These are phyloP conservation scores for Ulvella scutata DNA, from an alignment of 139 green algal genomes.

Conservation along the genomic window DNA sequence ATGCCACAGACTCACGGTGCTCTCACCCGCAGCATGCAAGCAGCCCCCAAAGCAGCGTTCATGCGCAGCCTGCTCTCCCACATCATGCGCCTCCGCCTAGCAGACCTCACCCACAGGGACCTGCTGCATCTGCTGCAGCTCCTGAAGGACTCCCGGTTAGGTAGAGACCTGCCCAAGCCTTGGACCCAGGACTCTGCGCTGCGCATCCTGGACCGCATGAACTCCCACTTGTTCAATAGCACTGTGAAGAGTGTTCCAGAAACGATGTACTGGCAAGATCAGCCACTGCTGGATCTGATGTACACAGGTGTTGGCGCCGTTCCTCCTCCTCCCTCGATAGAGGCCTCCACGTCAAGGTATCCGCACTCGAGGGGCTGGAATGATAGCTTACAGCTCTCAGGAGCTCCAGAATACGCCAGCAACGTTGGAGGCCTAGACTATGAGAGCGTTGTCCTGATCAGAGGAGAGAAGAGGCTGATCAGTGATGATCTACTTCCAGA, in stretches of 20 bases:
- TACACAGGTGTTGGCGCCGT: background rate
- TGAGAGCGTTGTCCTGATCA: no score
- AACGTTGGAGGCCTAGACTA: no score
- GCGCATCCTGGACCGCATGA: background rate
- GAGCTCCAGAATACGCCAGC: no score
- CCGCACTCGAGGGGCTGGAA: no score
- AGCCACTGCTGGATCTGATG: background rate
- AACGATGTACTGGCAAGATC: background rate
- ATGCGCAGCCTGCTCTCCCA: background rate
- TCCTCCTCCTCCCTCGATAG: no score
- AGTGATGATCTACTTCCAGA: background rate
- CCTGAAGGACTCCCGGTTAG: background rate
- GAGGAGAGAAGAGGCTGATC: background rate
- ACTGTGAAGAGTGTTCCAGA: background rate
- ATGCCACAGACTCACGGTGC: background rate
- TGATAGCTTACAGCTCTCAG: no score
- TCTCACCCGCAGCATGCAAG: background rate
- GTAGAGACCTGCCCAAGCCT: background rate
- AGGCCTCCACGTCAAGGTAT: no score
- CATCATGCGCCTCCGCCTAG: background rate
- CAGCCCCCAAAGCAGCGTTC: background rate
- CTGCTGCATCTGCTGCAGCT: background rate
- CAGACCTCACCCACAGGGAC: background rate
- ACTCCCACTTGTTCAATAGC: background rate
- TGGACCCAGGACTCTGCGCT: conserved; percentile 3